Conservation (phyloP, 768 basidiomycete species). For the Mycena maculata region DNA sequence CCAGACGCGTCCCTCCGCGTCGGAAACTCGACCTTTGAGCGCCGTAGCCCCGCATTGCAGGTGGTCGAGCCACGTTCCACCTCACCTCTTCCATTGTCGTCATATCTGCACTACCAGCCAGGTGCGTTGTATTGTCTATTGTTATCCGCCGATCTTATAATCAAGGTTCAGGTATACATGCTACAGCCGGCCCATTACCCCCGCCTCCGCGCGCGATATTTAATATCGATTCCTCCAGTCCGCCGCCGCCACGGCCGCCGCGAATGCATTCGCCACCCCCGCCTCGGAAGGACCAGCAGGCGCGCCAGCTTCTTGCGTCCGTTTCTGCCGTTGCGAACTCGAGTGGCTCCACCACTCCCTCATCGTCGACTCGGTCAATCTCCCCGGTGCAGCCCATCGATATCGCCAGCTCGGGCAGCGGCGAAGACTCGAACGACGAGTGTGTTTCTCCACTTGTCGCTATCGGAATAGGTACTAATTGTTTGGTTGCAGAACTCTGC, state of each 20-base stretch:
- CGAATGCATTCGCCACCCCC: constrained; percentile 65
- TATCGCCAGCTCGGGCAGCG: constrained; percentile 6
- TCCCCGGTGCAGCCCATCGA: constrained; percentile 25
- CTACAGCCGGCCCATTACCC: constrained; percentile 80
- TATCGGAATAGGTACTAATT: constrained; percentile 21
- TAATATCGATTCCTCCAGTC: constrained; percentile 55
- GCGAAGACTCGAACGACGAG: constrained; percentile 25
- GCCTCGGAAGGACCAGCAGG: constrained; percentile 65
- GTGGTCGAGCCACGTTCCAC: constrained; percentile 34
- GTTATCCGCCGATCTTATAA: constrained; percentile 8
- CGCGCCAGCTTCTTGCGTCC: constrained; percentile 68
- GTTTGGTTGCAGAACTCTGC: constrained; percentile 46
- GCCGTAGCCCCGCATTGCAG: constrained; percentile 39
- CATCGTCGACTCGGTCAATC: constrained; percentile 31
- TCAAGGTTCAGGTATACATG: constrained; percentile 70
- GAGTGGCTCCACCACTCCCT: constrained; percentile 39
- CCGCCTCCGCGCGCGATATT: constrained; percentile 72
- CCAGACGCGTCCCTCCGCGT: constrained; percentile 43
- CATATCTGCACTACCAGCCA: constrained; percentile 72
- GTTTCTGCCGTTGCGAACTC: constrained; percentile 60
- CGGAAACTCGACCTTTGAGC: constrained; percentile 33
- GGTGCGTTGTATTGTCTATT: constrained; percentile 48
- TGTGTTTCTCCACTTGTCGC: constrained; percentile 10
- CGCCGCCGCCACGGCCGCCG: constrained; percentile 71
- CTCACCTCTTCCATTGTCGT: constrained; percentile 44